These are phyloP conservation scores for Cystofilobasidium capitatum DNA, from an alignment of 768 basidiomycete genomes.

Conservation along the genomic window DNA sequence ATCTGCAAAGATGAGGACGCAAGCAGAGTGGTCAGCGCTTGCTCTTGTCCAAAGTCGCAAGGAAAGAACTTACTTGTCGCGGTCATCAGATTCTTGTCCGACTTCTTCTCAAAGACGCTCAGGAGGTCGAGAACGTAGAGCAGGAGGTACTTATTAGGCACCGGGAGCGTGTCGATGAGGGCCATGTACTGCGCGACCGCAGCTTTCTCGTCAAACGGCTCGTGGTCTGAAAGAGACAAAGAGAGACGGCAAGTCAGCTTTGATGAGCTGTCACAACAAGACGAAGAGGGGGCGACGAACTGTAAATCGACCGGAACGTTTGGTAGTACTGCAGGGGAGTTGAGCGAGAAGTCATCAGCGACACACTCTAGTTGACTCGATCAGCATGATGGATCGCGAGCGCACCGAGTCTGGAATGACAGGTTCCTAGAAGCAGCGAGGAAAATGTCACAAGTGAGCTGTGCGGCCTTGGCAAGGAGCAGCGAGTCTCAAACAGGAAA, in stretches of 20 bases:
- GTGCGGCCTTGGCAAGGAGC: background rate
- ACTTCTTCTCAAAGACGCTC: conserved; percentile 84
- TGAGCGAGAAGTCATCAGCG: too few relatives aligned
- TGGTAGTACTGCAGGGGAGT: background rate
- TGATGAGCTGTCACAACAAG: background rate
- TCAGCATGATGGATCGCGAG: conserved; percentile 36
- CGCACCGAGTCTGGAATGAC: conserved; percentile 62
- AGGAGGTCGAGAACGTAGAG: conserved; percentile 93
- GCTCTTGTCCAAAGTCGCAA: background rate
- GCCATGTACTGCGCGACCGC: conserved; percentile 70
- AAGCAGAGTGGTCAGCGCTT: background rate
- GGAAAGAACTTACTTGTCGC: conserved; percentile 61
- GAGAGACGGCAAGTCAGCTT: background rate
- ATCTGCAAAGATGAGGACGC: conserved; percentile 47
- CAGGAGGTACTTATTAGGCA: conserved; percentile 86
- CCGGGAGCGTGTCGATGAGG: conserved; percentile 74
- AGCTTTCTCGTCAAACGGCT: conserved; percentile 58
- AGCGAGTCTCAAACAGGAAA: background rate
- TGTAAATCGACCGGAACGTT: conserved; percentile 69
- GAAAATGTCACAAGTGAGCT: background rate
- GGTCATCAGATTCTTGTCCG: conserved; percentile 90
- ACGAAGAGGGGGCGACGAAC: conserved; percentile 42
- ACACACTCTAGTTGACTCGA: background rate
- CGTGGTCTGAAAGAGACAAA: conserved; percentile 47
- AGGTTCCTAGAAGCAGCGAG: conserved; percentile 56